Evolutionary conservation across 1,139 yeast species (phyloP).

Genomic region (Yamadazyma membranifaciens): DNA sequence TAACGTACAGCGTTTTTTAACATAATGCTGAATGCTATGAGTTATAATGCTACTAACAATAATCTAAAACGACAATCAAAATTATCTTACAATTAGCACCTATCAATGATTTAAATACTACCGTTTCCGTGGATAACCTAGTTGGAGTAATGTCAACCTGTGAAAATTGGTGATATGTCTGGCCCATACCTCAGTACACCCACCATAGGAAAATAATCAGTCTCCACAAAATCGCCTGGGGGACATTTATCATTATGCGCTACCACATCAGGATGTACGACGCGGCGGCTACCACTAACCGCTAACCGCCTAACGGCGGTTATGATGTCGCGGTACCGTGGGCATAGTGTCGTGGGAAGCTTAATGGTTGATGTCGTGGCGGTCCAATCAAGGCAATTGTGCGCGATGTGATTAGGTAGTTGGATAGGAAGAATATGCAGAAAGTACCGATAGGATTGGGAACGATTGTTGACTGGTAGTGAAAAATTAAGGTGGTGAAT

Average conservation of each 20-base stretch:
- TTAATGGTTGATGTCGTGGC: too few relatives aligned
- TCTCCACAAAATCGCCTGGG: conserved; percentile 6
- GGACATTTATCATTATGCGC: too few relatives aligned
- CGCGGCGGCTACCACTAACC: too few relatives aligned
- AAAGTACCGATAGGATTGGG: neutral
- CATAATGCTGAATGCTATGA: neutral
- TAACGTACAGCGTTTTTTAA: conserved; percentile 13
- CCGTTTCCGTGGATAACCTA: conserved; percentile 2
- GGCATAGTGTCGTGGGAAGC: neutral
- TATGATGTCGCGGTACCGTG: too few relatives aligned
- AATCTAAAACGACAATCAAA: too few relatives aligned
- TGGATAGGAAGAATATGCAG: neutral
- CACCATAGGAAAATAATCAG: neutral
- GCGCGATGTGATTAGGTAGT: neutral
- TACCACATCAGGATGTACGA: too few relatives aligned
- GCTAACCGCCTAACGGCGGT: too few relatives aligned
- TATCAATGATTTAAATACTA: neutral
- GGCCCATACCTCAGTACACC: conserved; percentile 1
- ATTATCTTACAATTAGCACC: too few relatives aligned
- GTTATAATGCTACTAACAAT: too few relatives aligned
- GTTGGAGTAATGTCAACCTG: neutral
- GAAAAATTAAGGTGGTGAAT: neutral
- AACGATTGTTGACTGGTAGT: neutral
- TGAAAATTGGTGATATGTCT: neutral
- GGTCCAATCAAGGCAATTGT: too few relatives aligned